Evolutionary conservation across 805 yeast species (phyloP).

Genomic region (Lipomyces chichibuensis): DNA sequence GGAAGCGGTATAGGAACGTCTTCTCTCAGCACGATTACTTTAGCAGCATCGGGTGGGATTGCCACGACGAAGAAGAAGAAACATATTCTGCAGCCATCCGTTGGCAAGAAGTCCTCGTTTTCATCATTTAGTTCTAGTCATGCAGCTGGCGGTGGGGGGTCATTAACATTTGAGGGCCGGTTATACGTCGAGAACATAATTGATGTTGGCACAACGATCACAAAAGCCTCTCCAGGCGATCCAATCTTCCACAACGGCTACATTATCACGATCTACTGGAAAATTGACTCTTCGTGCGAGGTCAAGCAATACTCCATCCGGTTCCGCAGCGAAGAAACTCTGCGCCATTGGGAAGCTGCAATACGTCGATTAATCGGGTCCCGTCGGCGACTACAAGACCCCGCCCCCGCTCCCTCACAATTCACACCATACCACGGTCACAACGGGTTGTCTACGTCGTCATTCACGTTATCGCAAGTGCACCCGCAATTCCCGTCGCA

Average conservation of each 20-base stretch:
- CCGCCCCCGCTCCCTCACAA: neutral
- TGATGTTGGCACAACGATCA: constrained; percentile 44
- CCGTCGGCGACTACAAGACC: constrained; percentile 10
- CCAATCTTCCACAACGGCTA: constrained; percentile 28
- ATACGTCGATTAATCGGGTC: constrained; percentile 39
- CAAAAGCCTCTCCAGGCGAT: constrained; percentile 36
- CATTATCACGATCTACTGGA: constrained; percentile 32
- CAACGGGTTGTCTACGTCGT: constrained; percentile 8
- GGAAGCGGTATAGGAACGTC: constrained; percentile 1
- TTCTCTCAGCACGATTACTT: neutral
- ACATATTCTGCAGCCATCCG: constrained; percentile 54
- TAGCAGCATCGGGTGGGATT: neutral
- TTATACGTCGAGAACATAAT: constrained; percentile 73
- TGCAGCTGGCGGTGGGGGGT: constrained; percentile 13
- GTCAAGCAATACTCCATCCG: constrained; percentile 82
- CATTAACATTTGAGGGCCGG: constrained; percentile 72
- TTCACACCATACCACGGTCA: constrained; percentile 20
- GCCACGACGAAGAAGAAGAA: constrained; percentile 50
- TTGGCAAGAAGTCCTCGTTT: constrained; percentile 44
- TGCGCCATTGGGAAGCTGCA: constrained; percentile 73
- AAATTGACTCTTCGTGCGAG: constrained; percentile 55
- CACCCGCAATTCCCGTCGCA: neutral
- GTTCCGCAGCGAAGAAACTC: constrained; percentile 79
- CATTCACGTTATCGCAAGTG: constrained; percentile 1
- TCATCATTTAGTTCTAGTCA: constrained; percentile 19